These are phyloP conservation scores for Trametes cubensis DNA, from an alignment of 768 basidiomycete genomes.

Conservation along the genomic window DNA sequence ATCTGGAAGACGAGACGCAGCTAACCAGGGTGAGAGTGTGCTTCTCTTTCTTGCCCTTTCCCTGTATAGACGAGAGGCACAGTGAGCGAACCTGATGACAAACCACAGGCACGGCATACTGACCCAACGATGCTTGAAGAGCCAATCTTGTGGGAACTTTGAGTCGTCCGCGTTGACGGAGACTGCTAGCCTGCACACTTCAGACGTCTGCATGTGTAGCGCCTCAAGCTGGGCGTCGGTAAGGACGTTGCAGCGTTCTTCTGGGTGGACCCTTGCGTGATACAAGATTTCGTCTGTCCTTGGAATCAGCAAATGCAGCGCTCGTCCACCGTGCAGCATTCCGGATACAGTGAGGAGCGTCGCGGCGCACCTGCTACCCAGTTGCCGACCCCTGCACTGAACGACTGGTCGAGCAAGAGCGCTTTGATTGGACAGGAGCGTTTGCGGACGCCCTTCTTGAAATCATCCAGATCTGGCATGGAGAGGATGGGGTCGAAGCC, in stretches of 20 bases:
- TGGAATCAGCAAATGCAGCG: not conserved
- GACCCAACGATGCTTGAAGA: conserved; percentile 74
- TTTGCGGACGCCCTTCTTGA: conserved; percentile 49
- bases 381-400: conserved; percentile 81
- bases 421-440: conserved; percentile 71
- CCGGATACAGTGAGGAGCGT: not conserved
- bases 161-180: conserved; percentile 68
- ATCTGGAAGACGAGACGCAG: not conserved
- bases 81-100: not conserved
- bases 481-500: conserved; percentile 79
- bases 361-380: conserved; percentile 69
- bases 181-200: conserved; percentile 64
- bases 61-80: conserved; percentile 36
- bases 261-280: conserved; percentile 73
- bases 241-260: conserved; percentile 62
- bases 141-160: conserved; percentile 68
- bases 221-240: conserved; percentile 49
- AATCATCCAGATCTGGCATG: conserved; percentile 61
- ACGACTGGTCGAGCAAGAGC: conserved; percentile 76
- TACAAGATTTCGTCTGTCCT: conserved; percentile 69
- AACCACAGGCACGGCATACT: conserved; percentile 5
- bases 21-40: conserved; percentile 51
- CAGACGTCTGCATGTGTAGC: conserved; percentile 53
- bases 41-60: conserved; percentile 59
- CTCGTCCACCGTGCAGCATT: no score